Percentiles rank a stretch among this genome's conserved stretches.
These are phyloP conservation scores for Vitis vinifera DNA, from an alignment of 164 flowering plant genomes.

Conservation along the genomic window ASM3070453v1 NC_081813.1:6414501-6415000, in stretches of 20 bases:
- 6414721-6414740: slow-evolving; percentile 22
- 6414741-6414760: slow-evolving; percentile 28
- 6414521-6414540: slow-evolving; percentile 19
- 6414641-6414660: slow-evolving; percentile 22
- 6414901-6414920: background rate
- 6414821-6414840: background rate
- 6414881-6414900: background rate
- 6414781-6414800: slow-evolving; percentile 21
- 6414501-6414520: background rate
- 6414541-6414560: slow-evolving; percentile 20
- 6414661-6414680: slow-evolving; percentile 22
- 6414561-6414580: slow-evolving; percentile 20
- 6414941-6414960: no score
- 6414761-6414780: slow-evolving; percentile 13
- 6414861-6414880: background rate
- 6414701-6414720: slow-evolving; percentile 23
- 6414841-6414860: background rate
- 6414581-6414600: slow-evolving; percentile 26
- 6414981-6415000: no score
- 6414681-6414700: slow-evolving; percentile 29
- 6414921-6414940: no score
- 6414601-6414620: slow-evolving; percentile 31
- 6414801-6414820: no score
- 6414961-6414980: no score
- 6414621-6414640: slow-evolving; percentile 26